Evolutionary conservation across 305 asterid species (phyloP), one percentile per base, ranked within the genome.

Genomic region (Striga hermonthica): DNA sequence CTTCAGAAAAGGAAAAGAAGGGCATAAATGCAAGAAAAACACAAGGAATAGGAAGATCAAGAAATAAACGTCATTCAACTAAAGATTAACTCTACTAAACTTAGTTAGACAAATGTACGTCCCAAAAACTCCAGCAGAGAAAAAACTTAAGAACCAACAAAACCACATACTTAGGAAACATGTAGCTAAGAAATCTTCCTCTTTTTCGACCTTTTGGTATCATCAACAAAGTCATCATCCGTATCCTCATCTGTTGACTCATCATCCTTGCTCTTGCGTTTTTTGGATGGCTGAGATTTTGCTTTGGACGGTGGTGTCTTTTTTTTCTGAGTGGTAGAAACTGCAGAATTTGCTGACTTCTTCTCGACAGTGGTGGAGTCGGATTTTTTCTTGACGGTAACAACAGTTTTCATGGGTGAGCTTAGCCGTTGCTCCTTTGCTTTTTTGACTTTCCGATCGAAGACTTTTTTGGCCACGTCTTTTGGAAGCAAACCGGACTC

Each of bases 401-500:
- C 81, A n/a, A 77, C 81, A 11, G 86, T 44, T 76, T 80, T 84
- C 84, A 81, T 81, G 0, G 96, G 95, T 3, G 98, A 82, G 50
- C 78, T 34, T 59, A 88, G 87, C 76, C 75, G 86, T 65, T 75
- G 87, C 74, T 81, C 88, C 64, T 82, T 82, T 39, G 75, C 61
- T 66, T 71, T 80, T 62, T 75, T 81, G 78, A 78, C 86, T 64
- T 81, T 89, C 71, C 78, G 79, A 59, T 84, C 96, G 0, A 80
- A 82, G 11, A 87, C 78, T 73, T 85, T 84, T 79, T 79, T 79
- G 0, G 98, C 98, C 48, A 55, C 79, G 15, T 89, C 96, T 74
- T 72, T 78, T 10, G 93, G 76, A 36, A 89, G 95, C 81, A 86
- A 81, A 49, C 98, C 96, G 0, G 79, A 83, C 72, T 91, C 98